These are phyloP conservation scores for Musa schizocarpa DNA, from an alignment of 176 grass and related monocot species.

Conservation along the genomic window DNA sequence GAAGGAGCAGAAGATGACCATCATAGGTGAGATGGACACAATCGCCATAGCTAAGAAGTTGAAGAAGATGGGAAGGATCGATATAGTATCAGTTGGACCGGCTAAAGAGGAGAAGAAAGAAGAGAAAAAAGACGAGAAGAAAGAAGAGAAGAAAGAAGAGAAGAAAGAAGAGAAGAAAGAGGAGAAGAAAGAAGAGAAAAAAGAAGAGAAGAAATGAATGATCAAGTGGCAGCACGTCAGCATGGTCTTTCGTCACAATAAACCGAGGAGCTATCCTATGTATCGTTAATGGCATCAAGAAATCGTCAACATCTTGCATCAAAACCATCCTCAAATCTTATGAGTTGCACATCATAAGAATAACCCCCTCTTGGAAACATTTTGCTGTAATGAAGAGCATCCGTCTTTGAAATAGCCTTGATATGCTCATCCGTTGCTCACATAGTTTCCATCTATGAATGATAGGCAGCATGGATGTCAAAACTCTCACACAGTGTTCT, in stretches of 20 bases:
- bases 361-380: not conserved
- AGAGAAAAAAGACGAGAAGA: conserved; percentile 69
- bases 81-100: conserved; percentile 76
- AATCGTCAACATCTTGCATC: not conserved
- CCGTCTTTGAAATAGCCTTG: not conserved
- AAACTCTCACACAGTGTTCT: not conserved
- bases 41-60: conserved; percentile 83
- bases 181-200: conserved; percentile 1
- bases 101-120: conserved; percentile 95
- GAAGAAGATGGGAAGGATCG: conserved; percentile 80
- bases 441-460: not conserved
- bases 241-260: not conserved
- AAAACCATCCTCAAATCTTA: not conserved
- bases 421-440: not conserved
- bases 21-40: conserved; percentile 83
- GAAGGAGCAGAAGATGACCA: conserved; percentile 85
- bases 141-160: conserved; percentile 43
- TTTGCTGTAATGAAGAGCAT: not conserved
- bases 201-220: conserved; percentile 8
- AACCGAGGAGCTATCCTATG: not conserved
- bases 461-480: not conserved
- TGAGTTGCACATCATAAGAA: not conserved
- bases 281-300: not conserved
- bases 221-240: not conserved
- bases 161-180: conserved; percentile 11